Conservation (phyloP, 441 rosid genomes). For the Mallotus japonicus region DNA sequence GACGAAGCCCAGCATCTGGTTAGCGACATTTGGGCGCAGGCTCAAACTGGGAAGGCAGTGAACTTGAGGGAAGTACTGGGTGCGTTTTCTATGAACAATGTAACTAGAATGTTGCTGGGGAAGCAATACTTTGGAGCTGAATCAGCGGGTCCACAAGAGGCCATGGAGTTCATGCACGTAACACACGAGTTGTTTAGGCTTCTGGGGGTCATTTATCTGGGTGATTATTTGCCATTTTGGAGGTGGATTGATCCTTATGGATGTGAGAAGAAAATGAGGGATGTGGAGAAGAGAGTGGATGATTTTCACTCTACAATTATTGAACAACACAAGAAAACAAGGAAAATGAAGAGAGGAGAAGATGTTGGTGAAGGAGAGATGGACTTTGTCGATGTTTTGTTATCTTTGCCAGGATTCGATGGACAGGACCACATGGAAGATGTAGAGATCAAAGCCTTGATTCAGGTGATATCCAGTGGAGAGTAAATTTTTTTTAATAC, state of each 20-base stretch:
- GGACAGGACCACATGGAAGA: conserved; percentile 72
- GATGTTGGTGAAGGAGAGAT: conserved; percentile 29
- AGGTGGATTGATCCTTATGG: conserved; percentile 83
- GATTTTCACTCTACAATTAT: conserved; percentile 69
- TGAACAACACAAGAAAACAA: conserved; percentile 52
- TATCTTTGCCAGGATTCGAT: conserved; percentile 70
- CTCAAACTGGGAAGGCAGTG: conserved; percentile 35
- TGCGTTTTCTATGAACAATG: conserved; percentile 87
- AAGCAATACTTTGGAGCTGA: conserved; percentile 73
- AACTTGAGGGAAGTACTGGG: conserved; percentile 73
- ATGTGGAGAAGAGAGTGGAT: conserved; percentile 82
- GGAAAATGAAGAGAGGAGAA: conserved; percentile 5
- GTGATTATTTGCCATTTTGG: conserved; percentile 87
- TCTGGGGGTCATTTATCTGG: conserved; percentile 73
- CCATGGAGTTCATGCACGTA: conserved; percentile 79
- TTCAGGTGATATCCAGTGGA: conserved; percentile 43
- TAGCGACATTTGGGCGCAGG: conserved; percentile 36
- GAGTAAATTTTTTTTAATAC: too few relatives aligned
- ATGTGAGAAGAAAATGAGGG: conserved; percentile 74
- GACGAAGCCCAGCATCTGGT: conserved; percentile 52
- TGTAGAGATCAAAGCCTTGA: conserved; percentile 76
- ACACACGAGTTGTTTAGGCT: conserved; percentile 73
- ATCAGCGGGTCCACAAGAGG: conserved; percentile 56
- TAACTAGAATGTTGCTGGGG: conserved; percentile 80
- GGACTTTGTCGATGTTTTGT: conserved; percentile 84